These are phyloP conservation scores for Sclerotinia nivalis DNA, from an alignment of 2,329 filamentous ascomycete genomes.

Conservation along the genomic window DNA sequence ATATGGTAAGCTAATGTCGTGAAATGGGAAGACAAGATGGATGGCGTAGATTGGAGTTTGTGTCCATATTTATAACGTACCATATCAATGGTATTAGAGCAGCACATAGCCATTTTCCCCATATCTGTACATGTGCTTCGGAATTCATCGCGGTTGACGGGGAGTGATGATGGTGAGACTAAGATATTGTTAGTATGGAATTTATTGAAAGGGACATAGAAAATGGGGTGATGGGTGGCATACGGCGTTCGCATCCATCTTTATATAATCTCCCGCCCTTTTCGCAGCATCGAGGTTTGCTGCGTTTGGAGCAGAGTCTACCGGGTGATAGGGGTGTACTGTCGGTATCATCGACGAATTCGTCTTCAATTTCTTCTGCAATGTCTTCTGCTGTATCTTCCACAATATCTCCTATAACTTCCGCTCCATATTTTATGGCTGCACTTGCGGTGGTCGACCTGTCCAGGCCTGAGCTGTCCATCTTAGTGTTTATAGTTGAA, in stretches of 20 bases:
- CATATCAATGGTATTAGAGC: neutral
- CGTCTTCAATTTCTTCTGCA: neutral
- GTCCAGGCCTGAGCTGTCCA: neutral
- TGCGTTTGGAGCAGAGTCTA: neutral
- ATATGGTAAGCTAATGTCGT: neutral
- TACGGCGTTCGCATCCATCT: conserved; percentile 11
- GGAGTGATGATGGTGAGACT: neutral
- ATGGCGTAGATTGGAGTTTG: neutral
- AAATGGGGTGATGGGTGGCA: neutral
- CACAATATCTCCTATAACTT: neutral
- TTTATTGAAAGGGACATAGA: neutral
- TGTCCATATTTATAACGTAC: neutral
- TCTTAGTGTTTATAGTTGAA: neutral
- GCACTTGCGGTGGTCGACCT: neutral
- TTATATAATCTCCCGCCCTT: neutral
- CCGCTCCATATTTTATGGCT: neutral
- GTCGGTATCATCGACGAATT: neutral
- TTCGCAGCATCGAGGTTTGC: conserved; percentile 15
- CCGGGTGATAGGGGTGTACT: neutral
- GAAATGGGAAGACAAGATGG: too few species aligned
- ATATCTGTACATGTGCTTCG: neutral
- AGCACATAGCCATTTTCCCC: neutral
- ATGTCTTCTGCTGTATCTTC: neutral
- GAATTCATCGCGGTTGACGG: neutral
- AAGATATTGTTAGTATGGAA: neutral